Evolutionary conservation across 345 rosid species (phyloP).

Genomic region (Microthlaspi erraticum): DNA sequence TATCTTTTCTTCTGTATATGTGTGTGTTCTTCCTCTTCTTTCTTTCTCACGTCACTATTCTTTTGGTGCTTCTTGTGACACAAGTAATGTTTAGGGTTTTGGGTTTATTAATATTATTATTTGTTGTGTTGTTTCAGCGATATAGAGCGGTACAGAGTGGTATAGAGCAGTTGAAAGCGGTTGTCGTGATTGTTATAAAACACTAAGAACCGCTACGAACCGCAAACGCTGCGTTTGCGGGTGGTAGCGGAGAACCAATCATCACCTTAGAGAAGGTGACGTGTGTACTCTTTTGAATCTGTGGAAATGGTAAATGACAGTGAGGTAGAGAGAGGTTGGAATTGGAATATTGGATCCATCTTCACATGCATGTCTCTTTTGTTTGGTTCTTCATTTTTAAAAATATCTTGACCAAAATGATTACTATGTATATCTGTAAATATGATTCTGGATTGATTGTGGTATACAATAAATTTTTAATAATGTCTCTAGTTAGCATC

Average conservation of each 20-base stretch:
- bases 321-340: conserved; percentile 33
- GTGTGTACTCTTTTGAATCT: conserved; percentile 22
- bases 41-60: conserved; percentile 40
- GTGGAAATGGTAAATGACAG: conserved; percentile 43
- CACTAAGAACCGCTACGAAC: no score
- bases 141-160: no score
- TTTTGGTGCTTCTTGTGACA: conserved; percentile 37
- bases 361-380: conserved; percentile 43
- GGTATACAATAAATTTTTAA: no score
- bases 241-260: no score
- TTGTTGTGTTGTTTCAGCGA: conserved; percentile 18
- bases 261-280: conserved; percentile 31
- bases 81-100: conserved; percentile 35
- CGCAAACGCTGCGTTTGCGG: no score
- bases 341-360: conserved; percentile 41
- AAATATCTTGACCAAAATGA: no score
- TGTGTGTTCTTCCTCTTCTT: conserved; percentile 20
- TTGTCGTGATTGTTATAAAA: no score
- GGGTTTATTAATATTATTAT: conserved; percentile 25
- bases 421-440: no score
- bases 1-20: conserved; percentile 49
- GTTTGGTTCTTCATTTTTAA: conserved; percentile 21
- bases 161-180: no score
- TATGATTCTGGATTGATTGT: no score
- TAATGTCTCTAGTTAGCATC: no score